Evolutionary conservation across 2,329 filamentous ascomycete species (phyloP), one percentile per base, ranked within the genome.

Genomic region (Colletotrichum noveboracense): DNA sequence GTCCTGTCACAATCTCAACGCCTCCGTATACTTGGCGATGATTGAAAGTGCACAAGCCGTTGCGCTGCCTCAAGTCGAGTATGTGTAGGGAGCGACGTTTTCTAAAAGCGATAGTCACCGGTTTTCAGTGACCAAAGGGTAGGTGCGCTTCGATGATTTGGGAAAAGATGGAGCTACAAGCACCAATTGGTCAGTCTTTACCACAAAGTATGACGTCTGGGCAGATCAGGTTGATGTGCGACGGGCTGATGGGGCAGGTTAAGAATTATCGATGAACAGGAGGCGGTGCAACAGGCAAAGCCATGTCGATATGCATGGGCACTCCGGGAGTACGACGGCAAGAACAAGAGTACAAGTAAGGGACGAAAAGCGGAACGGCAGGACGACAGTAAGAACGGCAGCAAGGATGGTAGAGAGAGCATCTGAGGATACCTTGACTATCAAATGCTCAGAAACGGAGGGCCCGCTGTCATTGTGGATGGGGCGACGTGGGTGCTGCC

Each of bases 1-100:
- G 43, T 21, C 43, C 43, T 52, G n/a, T 30, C 55, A 58, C 48
- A 38, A 74, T 69, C 36, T 43, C 65, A 61, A 69, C 36, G 74
- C 74, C 74, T 65, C 10, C 70, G 70, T 76, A 28, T 76, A 76
- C 74, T 74, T 74, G 74, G 74, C 70, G 70, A 66, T 69, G 56
- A 30, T 60, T 64, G 58, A 67, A 9, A 52, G 14, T 21, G 32
- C 70, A 30, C 14, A 48, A 56, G n/a, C 38, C 30, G 55, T 34
- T 65, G 43, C 32, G 38, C 43, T 34, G 61, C 43, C 13, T 58
- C 38, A 32, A 48, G 6, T 43, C 16, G 13, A 38, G 18, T 16
- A 24, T 32, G 48, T 13, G n/a, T 32, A 34, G 8, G 69, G 18
- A n/a, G 24, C 21, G n/a, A 61, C 21, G 61, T 12, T 52, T 21